Percentiles rank a stretch among this genome's conserved stretches.
Conservation (phyloP, 176 grass and related monocot genomes). For the Typha latifolia region DNA sequence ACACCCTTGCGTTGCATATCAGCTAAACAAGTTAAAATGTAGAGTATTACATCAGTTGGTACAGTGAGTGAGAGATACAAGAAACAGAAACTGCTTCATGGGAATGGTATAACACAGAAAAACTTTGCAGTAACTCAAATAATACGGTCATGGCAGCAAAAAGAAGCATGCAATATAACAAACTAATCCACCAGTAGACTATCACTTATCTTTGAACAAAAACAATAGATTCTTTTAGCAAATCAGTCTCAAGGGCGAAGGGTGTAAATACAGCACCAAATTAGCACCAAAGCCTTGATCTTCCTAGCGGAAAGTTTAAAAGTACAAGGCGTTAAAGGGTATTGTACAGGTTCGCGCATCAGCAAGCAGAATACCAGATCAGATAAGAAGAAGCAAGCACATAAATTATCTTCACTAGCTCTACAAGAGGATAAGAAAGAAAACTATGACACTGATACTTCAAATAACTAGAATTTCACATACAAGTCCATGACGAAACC, state of each 20-base stretch:
- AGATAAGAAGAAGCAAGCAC: neutral
- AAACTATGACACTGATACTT: neutral
- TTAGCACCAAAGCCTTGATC: neutral
- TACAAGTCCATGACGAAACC: slow-evolving; percentile 1
- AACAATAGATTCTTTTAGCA: neutral
- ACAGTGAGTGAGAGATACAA: too few relatives aligned
- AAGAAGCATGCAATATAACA: neutral
- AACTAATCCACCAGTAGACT: neutral
- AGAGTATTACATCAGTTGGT: too few relatives aligned
- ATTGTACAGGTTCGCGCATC: neutral
- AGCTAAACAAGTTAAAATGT: too few relatives aligned
- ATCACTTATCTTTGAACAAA: neutral
- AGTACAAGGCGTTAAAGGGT: neutral
- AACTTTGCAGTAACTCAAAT: too few relatives aligned
- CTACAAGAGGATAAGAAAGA: neutral
- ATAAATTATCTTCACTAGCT: slow-evolving; percentile 5
- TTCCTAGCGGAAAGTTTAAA: neutral
- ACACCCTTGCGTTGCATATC: too few relatives aligned
- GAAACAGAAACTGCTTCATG: too few relatives aligned
- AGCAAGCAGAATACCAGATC: neutral
- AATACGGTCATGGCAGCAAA: neutral
- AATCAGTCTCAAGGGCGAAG: neutral
- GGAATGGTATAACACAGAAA: too few relatives aligned
- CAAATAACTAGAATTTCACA: neutral
- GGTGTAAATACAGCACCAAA: neutral